A percentile compares a stretch with the other conserved stretches of the same genome.
These are phyloP conservation scores for Silene conica DNA, from an alignment of 148 eudicot species.

Conservation along the genomic window DNA sequence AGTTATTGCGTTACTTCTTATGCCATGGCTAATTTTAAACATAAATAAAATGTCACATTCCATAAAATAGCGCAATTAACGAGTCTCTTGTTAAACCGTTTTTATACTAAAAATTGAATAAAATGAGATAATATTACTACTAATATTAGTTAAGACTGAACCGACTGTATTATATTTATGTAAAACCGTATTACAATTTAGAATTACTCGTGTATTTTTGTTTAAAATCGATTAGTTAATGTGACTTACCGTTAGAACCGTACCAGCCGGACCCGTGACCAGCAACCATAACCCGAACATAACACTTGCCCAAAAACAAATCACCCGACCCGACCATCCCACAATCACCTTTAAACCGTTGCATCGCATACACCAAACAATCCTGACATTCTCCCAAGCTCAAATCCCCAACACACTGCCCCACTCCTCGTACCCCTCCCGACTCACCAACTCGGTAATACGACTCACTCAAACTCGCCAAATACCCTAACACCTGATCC, in stretches of 20 bases:
- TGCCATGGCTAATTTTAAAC: too few species aligned
- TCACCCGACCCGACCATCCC: slow-evolving; percentile 38
- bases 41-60: too few species aligned
- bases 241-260: slow-evolving; percentile 1
- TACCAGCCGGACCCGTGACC: slow-evolving; percentile 18
- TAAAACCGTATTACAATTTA: too few species aligned
- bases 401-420: slow-evolving; percentile 52
- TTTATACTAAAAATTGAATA: too few species aligned
- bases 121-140: too few species aligned
- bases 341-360: slow-evolving; percentile 41
- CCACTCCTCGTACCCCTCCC: slow-evolving; percentile 39
- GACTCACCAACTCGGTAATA: slow-evolving; percentile 36
- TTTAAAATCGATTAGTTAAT: too few species aligned
- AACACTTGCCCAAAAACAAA: slow-evolving; percentile 46
- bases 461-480: slow-evolving; percentile 24
- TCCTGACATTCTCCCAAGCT: slow-evolving; percentile 48
- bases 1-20: too few species aligned
- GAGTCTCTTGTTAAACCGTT: too few species aligned
- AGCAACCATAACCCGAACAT: slow-evolving; percentile 29
- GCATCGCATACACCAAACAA: slow-evolving; percentile 45
- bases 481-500: slow-evolving; percentile 20
- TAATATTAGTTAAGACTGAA: too few species aligned
- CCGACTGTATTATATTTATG: too few species aligned
- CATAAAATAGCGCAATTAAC: too few species aligned
- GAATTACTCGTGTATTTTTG: too few species aligned